Conservation (phyloP, 805 yeast genomes). For the Ogataea pilisensis region DNA sequence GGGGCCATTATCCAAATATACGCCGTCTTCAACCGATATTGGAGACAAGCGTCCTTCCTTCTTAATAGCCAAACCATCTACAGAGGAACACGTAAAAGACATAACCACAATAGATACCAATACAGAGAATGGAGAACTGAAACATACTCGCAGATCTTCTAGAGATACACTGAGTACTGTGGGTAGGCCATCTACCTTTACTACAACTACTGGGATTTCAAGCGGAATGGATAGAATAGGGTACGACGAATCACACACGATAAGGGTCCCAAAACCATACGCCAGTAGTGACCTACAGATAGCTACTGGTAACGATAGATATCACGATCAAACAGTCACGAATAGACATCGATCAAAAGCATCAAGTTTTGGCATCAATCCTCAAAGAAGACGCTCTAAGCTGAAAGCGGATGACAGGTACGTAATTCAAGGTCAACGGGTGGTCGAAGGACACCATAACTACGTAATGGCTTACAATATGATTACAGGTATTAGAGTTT, state of each 20-base stretch:
- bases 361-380: constrained; percentile 20
- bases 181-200: constrained; percentile 11
- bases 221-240: constrained; percentile 25
- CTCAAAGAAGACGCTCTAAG: constrained; percentile 19
- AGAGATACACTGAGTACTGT: constrained; percentile 10
- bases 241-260: constrained; percentile 24
- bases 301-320: constrained; percentile 18
- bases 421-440: constrained; percentile 29
- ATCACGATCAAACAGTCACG: constrained; percentile 11
- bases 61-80: background rate
- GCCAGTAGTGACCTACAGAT: constrained; percentile 11
- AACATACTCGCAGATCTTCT: constrained; percentile 2
- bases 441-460: constrained; percentile 82
- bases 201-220: constrained; percentile 12
- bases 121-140: background rate
- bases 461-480: constrained; percentile 93
- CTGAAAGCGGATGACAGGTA: constrained; percentile 26
- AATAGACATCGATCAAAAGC: constrained; percentile 19
- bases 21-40: background rate
- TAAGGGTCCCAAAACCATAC: constrained; percentile 28
- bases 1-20: background rate
- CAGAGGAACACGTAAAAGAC: background rate
- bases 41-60: background rate
- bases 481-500: constrained; percentile 94
- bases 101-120: too few species aligned